Evolutionary conservation across 2,329 filamentous ascomycete species (phyloP), one percentile per base, ranked within the genome.

Genomic region (Ophiognomonia clavigignenti-juglandacearum): DNA sequence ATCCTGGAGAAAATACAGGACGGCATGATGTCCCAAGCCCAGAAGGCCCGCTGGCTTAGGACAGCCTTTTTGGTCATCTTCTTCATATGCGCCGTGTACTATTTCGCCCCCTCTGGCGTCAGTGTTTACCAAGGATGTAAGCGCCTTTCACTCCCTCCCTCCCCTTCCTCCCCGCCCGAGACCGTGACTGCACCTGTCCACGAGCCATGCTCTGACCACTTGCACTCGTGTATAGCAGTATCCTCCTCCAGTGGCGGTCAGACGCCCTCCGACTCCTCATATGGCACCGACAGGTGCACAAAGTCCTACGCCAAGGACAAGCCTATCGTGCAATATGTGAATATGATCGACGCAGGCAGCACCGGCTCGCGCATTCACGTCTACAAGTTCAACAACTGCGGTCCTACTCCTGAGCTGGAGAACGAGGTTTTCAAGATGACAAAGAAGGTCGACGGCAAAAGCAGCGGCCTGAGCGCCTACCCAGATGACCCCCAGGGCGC

Each of bases 351-450:
- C 68, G 93, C 93, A 39, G 93, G 93, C 59, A 97, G 91, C 74
- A 97, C 93, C 45, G 93, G 93, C 52, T 97, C 93, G 51, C 86
- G 93, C 59, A 96, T 98, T 64, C 95, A 98, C 72, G 90, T 97
- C 50, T 98, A 96, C 77, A 88, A 90, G 64, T 98, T 97, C 80
- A 97, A 97, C 77, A 97, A 97, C 73, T 98, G 92, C 71, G 93
- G 91, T 11, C 72, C 88, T 7, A 91, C 91, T n/a, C 93, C 93
- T 22, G 91, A 96, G 70, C 80, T 98, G 42, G 93, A 98, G 70
- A 74, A 83, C 62, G 93, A 98, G 64, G 78, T 88, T 49, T 98
- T 98, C 69, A 84, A 92, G 73, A 90, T 91, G 86, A 97, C 91
- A 10, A 83, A 88, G 64, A 92, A 89, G 77, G 83, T 79, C 57